Evolutionary conservation across 345 rosid genomes (phyloP), one percentile per base, ranked within the genome.

Genomic region (Cardamine occulta): DNA sequence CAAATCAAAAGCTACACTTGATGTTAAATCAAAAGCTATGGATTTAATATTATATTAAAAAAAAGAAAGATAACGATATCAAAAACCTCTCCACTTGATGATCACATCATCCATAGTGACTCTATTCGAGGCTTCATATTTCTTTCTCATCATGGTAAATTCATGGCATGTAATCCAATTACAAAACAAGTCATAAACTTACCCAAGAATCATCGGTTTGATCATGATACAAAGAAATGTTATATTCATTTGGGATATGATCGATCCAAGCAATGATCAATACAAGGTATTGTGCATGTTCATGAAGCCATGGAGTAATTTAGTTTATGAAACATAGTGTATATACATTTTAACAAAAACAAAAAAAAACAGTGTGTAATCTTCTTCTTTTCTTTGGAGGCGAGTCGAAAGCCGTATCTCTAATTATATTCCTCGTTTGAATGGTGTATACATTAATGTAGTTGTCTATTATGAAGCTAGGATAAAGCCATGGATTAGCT

Each of bases 141-240:
- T 7, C 48, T 11, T 29, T 48, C 54, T 65, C 42, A 18, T 48
- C 56, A 17, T 7, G n/a, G 23, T 29, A 18, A 65, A 48, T 65
- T 24, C 70, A 65, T 65, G 56, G 70, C 48, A 47, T 18, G 70
- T 48, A 65, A 65, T 65, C 70, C 56, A 65, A 47, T 55, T 18
- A 47, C 57, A 29, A 65, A 29, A 65, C 42, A 65, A 47, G 57
- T 65, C 56, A 29, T 65, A 65, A 65, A 48, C n/a, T 48, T 65
- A 18, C 42, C 70, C 12, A 4, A 12, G 7, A 28, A 47, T 18
- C 44, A 65, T 12, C 1, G 12, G 18, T 66, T 66, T 49, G 59
- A 19, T 52, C 19, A 9, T 32, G 19, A 34, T 65, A 48, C n/a
- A 13, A 66, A 13, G 32, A 48, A 49, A 13, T 66, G 45, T 49